Conservation (phyloP, 2,329 filamentous ascomycete species). For the Orbilia blumenaviensis region DNA sequence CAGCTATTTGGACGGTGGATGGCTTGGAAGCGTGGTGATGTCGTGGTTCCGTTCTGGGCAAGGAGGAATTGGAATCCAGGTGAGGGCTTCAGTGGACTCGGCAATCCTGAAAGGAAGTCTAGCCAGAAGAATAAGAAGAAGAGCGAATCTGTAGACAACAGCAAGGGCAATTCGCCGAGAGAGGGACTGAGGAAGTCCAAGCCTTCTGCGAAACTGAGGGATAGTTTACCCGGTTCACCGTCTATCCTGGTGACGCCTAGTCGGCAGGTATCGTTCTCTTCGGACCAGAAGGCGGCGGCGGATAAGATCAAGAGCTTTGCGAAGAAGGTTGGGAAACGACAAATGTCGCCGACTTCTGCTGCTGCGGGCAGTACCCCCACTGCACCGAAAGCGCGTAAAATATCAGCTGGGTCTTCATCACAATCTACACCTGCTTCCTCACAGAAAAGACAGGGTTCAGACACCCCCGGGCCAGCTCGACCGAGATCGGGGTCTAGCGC, state of each 20-base stretch:
- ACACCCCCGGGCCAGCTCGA: slow-evolving; percentile 36
- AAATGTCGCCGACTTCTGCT: slow-evolving; percentile 31
- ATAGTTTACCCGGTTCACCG: slow-evolving; percentile 41
- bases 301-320: slow-evolving; percentile 52
- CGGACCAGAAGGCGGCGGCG: slow-evolving; percentile 43
- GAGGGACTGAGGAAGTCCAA: slow-evolving; percentile 47
- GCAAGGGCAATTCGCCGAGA: slow-evolving; percentile 45
- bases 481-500: slow-evolving; percentile 40
- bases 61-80: slow-evolving; percentile 64
- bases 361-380: slow-evolving; percentile 12
- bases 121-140: slow-evolving; percentile 32
- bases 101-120: slow-evolving; percentile 11
- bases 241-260: slow-evolving; percentile 51
- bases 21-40: slow-evolving; percentile 74
- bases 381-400: slow-evolving; percentile 35
- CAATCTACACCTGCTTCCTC: slow-evolving; percentile 39
- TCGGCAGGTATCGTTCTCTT: slow-evolving; percentile 47
- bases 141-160: slow-evolving; percentile 26
- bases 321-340: slow-evolving; percentile 44
- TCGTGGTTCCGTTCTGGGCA: slow-evolving; percentile 71
- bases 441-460: slow-evolving; percentile 45
- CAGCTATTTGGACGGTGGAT: slow-evolving; percentile 72
- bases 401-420: slow-evolving; percentile 32
- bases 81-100: slow-evolving; percentile 59
- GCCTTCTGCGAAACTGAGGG: slow-evolving; percentile 45